phyloP scores from a whole-genome alignment of 2,329 filamentous ascomycete genomes.

The Monosporascus sp. region DNA sequence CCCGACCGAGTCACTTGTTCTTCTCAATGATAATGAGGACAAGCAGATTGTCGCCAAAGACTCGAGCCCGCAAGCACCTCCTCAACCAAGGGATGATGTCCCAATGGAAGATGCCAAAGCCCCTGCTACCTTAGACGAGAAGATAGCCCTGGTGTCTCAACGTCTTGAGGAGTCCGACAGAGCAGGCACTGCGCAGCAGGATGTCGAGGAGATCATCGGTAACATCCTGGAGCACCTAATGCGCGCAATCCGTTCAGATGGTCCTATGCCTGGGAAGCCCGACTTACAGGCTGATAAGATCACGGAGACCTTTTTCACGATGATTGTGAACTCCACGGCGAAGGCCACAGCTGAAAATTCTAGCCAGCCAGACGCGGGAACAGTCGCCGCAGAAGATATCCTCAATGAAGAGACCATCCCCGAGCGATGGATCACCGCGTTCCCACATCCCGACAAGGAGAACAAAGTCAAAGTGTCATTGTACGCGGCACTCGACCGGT shows the following conservation, averaged over 20 bases:
- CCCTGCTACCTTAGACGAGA: slow-evolving; percentile 36
- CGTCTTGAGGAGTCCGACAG: slow-evolving; percentile 40
- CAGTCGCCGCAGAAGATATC: slow-evolving; percentile 31
- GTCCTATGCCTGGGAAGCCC: slow-evolving; percentile 50
- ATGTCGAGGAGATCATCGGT: slow-evolving; percentile 92
- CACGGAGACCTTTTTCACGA: slow-evolving; percentile 63
- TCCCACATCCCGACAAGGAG: slow-evolving; percentile 39
- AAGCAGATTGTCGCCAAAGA: not conserved
- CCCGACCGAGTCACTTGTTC: slow-evolving; percentile 30
- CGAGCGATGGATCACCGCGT: slow-evolving; percentile 58
- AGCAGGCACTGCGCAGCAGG: slow-evolving; percentile 69
- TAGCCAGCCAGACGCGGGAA: slow-evolving; percentile 9
- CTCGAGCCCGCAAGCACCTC: not conserved
- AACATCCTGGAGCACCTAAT: slow-evolving; percentile 89
- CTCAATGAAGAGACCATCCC: slow-evolving; percentile 53
- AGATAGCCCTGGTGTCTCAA: slow-evolving; percentile 32
- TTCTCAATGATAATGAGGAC: slow-evolving; percentile 16
- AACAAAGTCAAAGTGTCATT: slow-evolving; percentile 51
- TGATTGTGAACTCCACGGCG: slow-evolving; percentile 54
- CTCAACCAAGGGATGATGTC: slow-evolving; percentile 17
- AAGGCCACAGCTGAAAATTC: slow-evolving; percentile 31
- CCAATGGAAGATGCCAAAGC: slow-evolving; percentile 18
- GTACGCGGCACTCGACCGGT: slow-evolving; percentile 78
- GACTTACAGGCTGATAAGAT: slow-evolving; percentile 78
- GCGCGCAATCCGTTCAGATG: slow-evolving; percentile 73